Evolutionary conservation across 306 rosid genomes (phyloP), one percentile per base, ranked within the genome.

Genomic region (Hylodesmum podocarpum): DNA sequence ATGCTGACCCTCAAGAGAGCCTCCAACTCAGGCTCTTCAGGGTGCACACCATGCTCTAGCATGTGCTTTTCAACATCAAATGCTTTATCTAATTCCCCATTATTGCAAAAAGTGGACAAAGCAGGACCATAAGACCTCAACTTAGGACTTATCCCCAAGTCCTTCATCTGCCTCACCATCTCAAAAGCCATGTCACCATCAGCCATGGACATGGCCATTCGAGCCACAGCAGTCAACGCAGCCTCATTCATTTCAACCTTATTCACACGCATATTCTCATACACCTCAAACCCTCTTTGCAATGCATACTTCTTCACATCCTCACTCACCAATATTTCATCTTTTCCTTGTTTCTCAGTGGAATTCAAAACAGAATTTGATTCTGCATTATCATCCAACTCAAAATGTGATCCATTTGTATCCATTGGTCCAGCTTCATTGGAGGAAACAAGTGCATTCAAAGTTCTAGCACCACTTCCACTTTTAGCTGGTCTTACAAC

Each of bases 131-230:
- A 95, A 66, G 97, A 95, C 72, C 96, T 87, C 27, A 95, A 77
- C 81, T 87, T 80, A 22, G 98, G 97, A 84, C 73, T 92, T 58
- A 95, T 83, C 55, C 96, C 93, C 65, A 89, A 67, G n/a, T 71
- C 69, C 81, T 92, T 92, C 98, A 92, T 95, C 70, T 88, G 87
- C 86, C 84, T 87, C 73, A 90, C 98, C 93, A 89, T 90, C 80
- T 90, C 88, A 85, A 95, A 92, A 24, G 98, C 98, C 92, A 76
- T 86, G 73, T 90, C 93, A 12, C 98, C 97, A 66, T 92, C 87
- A 24, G 90, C 90, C 86, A 87, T 86, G 40, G 98, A 85, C 98
- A 91, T 89, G 57, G 98, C 97, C 96, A 92, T 92, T 84, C 97
- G 84, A 75, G 96, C 98, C 79, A 95, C 87, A 49, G 98, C 88